These are phyloP conservation scores for Galeopsis tetrahit DNA, from an alignment of 257 asterid species.

Conservation along the genomic window DNA sequence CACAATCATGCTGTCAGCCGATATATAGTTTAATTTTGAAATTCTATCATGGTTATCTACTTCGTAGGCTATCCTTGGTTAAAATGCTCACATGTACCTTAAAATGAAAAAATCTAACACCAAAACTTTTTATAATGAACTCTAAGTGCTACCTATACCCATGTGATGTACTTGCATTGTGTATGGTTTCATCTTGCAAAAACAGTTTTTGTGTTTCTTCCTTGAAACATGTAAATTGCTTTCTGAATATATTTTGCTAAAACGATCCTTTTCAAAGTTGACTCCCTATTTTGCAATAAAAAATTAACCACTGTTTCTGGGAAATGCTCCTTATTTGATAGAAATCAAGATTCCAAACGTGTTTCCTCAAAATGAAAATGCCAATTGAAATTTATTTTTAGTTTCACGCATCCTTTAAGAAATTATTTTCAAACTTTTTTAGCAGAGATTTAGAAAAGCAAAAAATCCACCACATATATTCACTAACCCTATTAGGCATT, in stretches of 20 bases:
- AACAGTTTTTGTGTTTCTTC: background rate
- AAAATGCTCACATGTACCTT: background rate
- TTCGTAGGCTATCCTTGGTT: background rate
- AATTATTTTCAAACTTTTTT: slow-evolving; percentile 2
- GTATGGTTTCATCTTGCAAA: slow-evolving; percentile 6
- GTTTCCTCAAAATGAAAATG: background rate
- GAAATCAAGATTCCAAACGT: background rate
- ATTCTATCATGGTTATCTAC: background rate
- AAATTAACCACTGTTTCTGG: background rate
- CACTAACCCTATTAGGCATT: slow-evolving; percentile 2
- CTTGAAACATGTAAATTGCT: background rate
- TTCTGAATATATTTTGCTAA: background rate
- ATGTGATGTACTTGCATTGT: background rate
- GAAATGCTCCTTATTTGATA: background rate
- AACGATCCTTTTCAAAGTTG: background rate
- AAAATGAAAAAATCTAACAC: background rate
- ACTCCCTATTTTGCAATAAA: background rate
- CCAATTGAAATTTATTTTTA: background rate
- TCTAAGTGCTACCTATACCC: background rate
- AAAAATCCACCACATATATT: background rate
- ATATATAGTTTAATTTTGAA: background rate
- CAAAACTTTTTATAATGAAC: background rate
- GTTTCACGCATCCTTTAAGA: background rate
- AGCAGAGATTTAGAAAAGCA: background rate
- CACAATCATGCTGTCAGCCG: background rate